Conservation (phyloP, 306 rosid genomes). For the Begonia loranthoides region DNA sequence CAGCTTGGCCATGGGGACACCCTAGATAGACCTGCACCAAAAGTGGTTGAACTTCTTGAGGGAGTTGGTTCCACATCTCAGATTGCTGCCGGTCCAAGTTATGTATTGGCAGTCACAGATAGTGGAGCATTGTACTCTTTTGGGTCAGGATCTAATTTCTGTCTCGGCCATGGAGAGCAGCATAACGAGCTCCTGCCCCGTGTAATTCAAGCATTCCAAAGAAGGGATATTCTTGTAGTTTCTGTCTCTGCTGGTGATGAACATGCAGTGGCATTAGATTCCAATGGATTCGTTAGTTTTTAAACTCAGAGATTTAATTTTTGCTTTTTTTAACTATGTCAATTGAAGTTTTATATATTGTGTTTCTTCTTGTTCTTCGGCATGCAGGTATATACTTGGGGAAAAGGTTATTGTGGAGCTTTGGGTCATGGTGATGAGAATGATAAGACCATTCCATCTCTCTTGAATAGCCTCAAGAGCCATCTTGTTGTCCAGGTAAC, state of each 20-base stretch:
- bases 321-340: conserved; percentile 5
- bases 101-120: conserved; percentile 51
- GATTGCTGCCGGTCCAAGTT: conserved; percentile 79
- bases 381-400: conserved; percentile 80
- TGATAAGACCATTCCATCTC: conserved; percentile 77
- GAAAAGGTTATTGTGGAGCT: conserved; percentile 93
- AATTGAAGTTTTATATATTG: conserved; percentile 4
- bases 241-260: conserved; percentile 87
- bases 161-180: conserved; percentile 96
- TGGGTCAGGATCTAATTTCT: conserved; percentile 84
- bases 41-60: conserved; percentile 42
- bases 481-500: conserved; percentile 73
- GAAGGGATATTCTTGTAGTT: conserved; percentile 59
- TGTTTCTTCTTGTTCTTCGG: not conserved
- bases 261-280: conserved; percentile 94
- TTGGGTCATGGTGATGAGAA: conserved; percentile 91
- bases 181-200: conserved; percentile 76
- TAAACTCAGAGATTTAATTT: not conserved
- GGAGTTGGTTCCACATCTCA: conserved; percentile 46
- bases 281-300: conserved; percentile 71
- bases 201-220: conserved; percentile 48
- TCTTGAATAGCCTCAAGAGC: conserved; percentile 40
- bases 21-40: conserved; percentile 56
- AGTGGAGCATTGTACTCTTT: conserved; percentile 66
- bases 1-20: conserved; percentile 89